Evolutionary conservation across 768 basidiomycete species (phyloP), one percentile per base, ranked within the genome.

Genomic region (Tulasnella sp.): DNA sequence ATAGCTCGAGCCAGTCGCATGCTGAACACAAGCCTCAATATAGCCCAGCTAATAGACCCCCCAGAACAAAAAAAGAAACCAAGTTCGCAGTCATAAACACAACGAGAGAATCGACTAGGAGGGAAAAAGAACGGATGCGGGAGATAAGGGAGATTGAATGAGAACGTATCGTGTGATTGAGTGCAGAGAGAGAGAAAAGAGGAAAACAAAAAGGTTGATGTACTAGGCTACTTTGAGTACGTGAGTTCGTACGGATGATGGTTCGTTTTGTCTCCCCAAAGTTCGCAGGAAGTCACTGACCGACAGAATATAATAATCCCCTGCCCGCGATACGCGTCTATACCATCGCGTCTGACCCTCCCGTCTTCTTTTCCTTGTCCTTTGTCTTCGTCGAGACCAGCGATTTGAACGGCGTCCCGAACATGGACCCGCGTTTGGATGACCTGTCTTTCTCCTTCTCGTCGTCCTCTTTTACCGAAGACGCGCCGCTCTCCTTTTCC

Each of bases 311-410:
- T 37, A 11, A 17, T 36, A 34, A 34, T n/a, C n/a, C n/a, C n/a
- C n/a, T n/a, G n/a, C n/a, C n/a, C n/a, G 32, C 34, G 11, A 21
- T 31, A 27, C 32, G 25, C 27, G 25, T 48, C 50, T 51, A 39
- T 27, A 7, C 27, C 4, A 27, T 27, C 12, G 51, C 34, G 23
- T 29, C 37, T n/a, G 27, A n/a, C 39, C 17, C 35, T 14, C 42
- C 52, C 32, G 39, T 54, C 52, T 54, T 40, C 37, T 54, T 54
- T 31, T 54, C 52, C 37, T 54, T 54, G 4, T 25, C 27, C 23
- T 54, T 54, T n/a, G 19, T 40, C 6, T 27, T 25, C 8, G 31
- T 17, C 6, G 17, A 9, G 41, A 43, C 31, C 15, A 51, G 25
- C 19, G 49, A 17, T 35, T 51, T 51, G 6, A 51, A 32, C 9